Evolutionary conservation across 768 basidiomycete species (phyloP).

Genomic region (Boletus eberwhitei): DNA sequence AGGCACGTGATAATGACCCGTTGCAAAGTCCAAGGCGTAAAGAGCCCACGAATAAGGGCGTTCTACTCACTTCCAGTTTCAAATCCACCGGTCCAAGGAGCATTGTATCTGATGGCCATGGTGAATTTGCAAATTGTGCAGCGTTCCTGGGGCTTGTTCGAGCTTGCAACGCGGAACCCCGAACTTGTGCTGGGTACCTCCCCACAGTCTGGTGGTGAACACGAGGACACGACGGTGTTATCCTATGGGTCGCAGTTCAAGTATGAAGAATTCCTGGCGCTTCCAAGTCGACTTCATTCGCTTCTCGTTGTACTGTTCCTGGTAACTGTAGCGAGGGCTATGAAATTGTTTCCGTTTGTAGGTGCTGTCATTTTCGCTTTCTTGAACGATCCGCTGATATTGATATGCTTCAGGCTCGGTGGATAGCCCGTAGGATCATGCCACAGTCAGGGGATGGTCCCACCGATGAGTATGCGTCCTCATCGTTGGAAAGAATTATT

Average conservation of each 20-base stretch:
- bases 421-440: conserved; percentile 49
- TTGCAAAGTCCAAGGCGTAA: conserved; percentile 32
- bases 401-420: conserved; percentile 39
- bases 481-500: background rate
- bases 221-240: conserved; percentile 16
- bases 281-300: conserved; percentile 39
- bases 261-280: conserved; percentile 69
- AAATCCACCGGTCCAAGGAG: conserved; percentile 35
- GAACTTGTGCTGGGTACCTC: conserved; percentile 11
- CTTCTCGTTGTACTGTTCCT: conserved; percentile 37
- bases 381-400: background rate
- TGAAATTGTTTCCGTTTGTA: conserved; percentile 38
- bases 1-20: conserved; percentile 1
- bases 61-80: conserved; percentile 38
- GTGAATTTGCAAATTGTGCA: conserved; percentile 50
- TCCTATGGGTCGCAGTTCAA: conserved; percentile 69
- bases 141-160: conserved; percentile 53
- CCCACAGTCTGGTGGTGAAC: conserved; percentile 15
- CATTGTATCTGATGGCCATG: conserved; percentile 42
- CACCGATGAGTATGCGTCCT: conserved; percentile 49
- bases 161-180: conserved; percentile 27
- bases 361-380: conserved; percentile 11
- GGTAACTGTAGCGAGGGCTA: conserved; percentile 16
- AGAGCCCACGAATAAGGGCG: conserved; percentile 26
- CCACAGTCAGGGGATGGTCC: conserved; percentile 61